These are phyloP conservation scores for Tricholoma matsutake DNA, from an alignment of 768 basidiomycete genomes.

Conservation along the genomic window DNA sequence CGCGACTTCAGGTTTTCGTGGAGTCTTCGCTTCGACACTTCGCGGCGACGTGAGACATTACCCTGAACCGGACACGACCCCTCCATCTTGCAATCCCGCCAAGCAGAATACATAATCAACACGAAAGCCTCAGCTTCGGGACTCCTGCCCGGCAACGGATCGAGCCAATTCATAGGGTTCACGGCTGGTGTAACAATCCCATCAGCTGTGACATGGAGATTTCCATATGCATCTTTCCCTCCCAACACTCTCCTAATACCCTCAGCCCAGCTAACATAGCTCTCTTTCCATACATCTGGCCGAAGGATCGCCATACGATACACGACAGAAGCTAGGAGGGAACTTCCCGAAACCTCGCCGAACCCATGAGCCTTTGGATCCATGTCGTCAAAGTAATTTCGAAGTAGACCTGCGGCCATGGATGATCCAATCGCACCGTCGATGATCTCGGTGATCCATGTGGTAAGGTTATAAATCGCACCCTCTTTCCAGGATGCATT, in stretches of 20 bases:
- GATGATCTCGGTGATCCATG: conserved; percentile 43
- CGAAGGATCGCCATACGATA: conserved; percentile 41
- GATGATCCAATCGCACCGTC: conserved; percentile 36
- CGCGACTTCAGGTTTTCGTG: not conserved
- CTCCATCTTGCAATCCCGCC: conserved; percentile 35
- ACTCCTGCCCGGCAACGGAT: conserved; percentile 30
- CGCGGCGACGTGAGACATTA: not conserved
- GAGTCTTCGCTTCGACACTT: not conserved
- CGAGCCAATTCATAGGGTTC: conserved; percentile 34
- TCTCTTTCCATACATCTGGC: conserved; percentile 24
- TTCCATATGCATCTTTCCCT: conserved; percentile 21
- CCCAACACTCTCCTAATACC: conserved; percentile 21
- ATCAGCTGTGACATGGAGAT: conserved; percentile 26
- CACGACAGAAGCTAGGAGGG: conserved; percentile 35
- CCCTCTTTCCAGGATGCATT: conserved; percentile 16
- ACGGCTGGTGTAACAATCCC: conserved; percentile 36
- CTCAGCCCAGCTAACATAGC: conserved; percentile 38
- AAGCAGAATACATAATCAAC: conserved; percentile 38
- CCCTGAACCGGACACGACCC: conserved; percentile 3
- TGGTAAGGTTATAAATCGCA: conserved; percentile 29
- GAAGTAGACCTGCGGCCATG: conserved; percentile 32
- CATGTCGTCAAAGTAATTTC: conserved; percentile 39
- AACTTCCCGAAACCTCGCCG: conserved; percentile 43
- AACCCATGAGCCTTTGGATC: conserved; percentile 30
- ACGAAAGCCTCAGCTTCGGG: conserved; percentile 39